Evolutionary conservation across 371 early-diverging fungal species (phyloP), one percentile per base, ranked within the genome.

Genomic region (Lichtheimia ornata): DNA sequence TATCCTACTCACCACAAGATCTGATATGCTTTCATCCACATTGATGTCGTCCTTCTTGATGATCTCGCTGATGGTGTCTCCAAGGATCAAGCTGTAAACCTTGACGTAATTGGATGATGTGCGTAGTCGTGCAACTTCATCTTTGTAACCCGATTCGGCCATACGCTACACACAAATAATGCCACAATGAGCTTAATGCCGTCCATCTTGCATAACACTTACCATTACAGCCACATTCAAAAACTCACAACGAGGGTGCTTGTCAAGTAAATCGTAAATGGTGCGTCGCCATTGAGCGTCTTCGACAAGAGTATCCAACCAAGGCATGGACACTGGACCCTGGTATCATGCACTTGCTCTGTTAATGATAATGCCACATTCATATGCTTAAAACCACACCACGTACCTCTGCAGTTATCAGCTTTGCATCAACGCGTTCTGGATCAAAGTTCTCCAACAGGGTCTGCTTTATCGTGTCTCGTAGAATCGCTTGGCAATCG

Each of bases 211-310:
- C n/a, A 28, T 35, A 18, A 17, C 2, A 17, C 53, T 58, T 78
- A 83, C 85, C 72, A 88, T 81, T 25, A 89, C 78, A 1, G 85
- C 83, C 40, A 78, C 82, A 50, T 84, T 84, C 9, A 90, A 61
- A 56, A 89, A 84, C 0, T 63, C 66, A 53, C 86, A 84, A n/a
- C 69, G 73, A 5, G 89, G 84, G 52, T 88, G 65, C 20, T 71
- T 68, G 44, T 86, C 88, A 49, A 87, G 72, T 9, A 91, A 66
- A 22, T 81, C 81, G 58, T 90, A 91, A 22, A 89, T 81, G 15
- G 79, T 77, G 14, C 77, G 76, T 67, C 89, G 79, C 88, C 88
- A 91, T 20, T 74, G 72, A 1, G 76, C 59, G 63, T 87, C 84
- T 18, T 78, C 65, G 11, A 88, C 73, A 68, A 91, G 75, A 2